phyloP scores from a whole-genome alignment of 192 early-diverging fungal species.

The Pilaira anomala region DNA sequence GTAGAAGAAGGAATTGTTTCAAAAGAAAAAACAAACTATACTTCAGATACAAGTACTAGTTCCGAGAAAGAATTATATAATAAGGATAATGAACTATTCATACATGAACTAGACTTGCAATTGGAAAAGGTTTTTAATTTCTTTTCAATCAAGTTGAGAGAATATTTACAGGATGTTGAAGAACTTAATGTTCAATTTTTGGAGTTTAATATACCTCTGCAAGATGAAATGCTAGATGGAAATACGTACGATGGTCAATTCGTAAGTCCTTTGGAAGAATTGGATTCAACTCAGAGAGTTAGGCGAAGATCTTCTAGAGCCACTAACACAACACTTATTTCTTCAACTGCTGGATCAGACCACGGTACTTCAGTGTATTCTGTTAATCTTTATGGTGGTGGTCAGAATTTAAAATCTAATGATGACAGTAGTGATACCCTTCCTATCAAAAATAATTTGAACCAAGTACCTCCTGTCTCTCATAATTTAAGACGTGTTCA shows the following conservation, averaged over 20 bases:
- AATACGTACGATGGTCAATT: no score
- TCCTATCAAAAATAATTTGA: not conserved
- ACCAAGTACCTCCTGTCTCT: not conserved
- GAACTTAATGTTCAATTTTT: slow-evolving; percentile 32
- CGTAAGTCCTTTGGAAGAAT: not conserved
- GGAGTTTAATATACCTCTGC: slow-evolving; percentile 29
- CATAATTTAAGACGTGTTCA: not conserved
- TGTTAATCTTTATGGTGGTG: not conserved
- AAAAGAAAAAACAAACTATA: no score
- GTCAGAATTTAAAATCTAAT: not conserved
- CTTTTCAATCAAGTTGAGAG: slow-evolving; percentile 59
- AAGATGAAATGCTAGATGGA: not conserved
- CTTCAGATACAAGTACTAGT: not conserved
- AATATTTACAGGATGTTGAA: slow-evolving; percentile 25
- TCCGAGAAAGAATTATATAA: not conserved
- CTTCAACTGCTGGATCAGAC: slow-evolving; percentile 2
- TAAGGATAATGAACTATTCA: slow-evolving; percentile 37
- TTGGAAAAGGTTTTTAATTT: slow-evolving; percentile 63
- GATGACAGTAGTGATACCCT: not conserved
- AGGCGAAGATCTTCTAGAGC: not conserved
- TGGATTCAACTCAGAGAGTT: not conserved
- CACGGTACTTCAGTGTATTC: not conserved
- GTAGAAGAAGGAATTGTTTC: not conserved
- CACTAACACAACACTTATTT: not conserved
- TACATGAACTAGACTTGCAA: slow-evolving; percentile 61